Evolutionary conservation across 2,329 filamentous ascomycete genomes (phyloP).

Genomic region (Penicillium sp.): DNA sequence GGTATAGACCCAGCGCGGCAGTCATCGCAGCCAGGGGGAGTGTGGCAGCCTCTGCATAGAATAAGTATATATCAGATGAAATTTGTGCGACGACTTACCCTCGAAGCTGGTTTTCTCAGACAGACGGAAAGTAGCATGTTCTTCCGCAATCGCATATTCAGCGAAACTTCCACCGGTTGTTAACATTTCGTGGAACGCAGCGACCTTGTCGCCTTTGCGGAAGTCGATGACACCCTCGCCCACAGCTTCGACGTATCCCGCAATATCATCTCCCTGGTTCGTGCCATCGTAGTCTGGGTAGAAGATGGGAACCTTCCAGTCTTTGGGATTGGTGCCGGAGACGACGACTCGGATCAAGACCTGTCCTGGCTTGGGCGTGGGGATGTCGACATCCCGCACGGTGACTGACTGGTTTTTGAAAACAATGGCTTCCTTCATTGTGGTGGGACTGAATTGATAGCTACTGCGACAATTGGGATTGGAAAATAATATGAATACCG

Average conservation of each 20-base stretch:
- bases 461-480: too few relatives aligned
- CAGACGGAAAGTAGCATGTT: slow-evolving; percentile 52
- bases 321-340: slow-evolving; percentile 45
- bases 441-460: slow-evolving; percentile 23
- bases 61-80: background rate
- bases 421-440: slow-evolving; percentile 42
- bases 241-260: slow-evolving; percentile 47
- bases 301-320: slow-evolving; percentile 38
- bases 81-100: slow-evolving; percentile 28
- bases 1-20: slow-evolving; percentile 48
- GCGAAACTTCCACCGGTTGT: slow-evolving; percentile 49
- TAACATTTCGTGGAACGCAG: slow-evolving; percentile 46
- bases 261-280: slow-evolving; percentile 50
- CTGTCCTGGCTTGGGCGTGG: slow-evolving; percentile 33
- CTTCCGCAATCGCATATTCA: slow-evolving; percentile 52
- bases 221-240: slow-evolving; percentile 51
- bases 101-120: slow-evolving; percentile 49
- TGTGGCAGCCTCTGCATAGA: slow-evolving; percentile 47
- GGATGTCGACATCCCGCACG: slow-evolving; percentile 42
- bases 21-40: slow-evolving; percentile 54
- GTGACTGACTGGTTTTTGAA: slow-evolving; percentile 19
- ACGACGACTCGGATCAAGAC: slow-evolving; percentile 41
- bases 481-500: too few relatives aligned
- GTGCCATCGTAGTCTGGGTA: slow-evolving; percentile 5
- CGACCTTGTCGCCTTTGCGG: slow-evolving; percentile 52